phyloP scores from a whole-genome alignment of 306 rosid genomes.

The Oxytropis ochrocephala region DNA sequence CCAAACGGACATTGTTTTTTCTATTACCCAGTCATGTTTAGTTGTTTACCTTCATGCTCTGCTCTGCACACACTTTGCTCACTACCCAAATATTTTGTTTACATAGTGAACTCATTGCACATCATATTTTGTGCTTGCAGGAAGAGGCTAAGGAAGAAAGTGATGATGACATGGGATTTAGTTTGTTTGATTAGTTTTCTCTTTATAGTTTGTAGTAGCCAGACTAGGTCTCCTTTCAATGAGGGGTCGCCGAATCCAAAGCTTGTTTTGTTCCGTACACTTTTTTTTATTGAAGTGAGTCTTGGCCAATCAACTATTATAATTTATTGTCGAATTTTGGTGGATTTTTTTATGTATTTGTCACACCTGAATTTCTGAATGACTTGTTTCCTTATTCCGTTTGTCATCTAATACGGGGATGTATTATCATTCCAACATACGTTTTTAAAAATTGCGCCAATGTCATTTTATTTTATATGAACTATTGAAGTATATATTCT shows the following conservation, averaged over 20 bases:
- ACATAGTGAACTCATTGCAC: neutral
- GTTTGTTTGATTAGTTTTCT: constrained; percentile 49
- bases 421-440: neutral
- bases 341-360: neutral
- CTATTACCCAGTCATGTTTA: too few species aligned
- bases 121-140: constrained; percentile 28
- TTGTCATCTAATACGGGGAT: neutral
- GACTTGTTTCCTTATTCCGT: neutral
- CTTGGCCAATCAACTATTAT: neutral
- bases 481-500: too few species aligned
- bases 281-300: neutral
- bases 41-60: too few species aligned
- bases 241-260: neutral
- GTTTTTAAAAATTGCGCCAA: neutral
- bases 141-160: constrained; percentile 65
- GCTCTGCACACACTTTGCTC: too few species aligned
- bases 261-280: constrained; percentile 13
- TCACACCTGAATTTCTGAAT: neutral
- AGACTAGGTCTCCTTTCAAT: neutral
- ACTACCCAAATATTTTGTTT: neutral
- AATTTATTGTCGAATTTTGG: constrained; percentile 20
- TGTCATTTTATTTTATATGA: neutral
- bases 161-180: constrained; percentile 54
- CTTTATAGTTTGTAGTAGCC: neutral
- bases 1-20: neutral